A percentile compares a stretch with the other conserved stretches of the same genome.
Conservation (phyloP, 2,329 filamentous ascomycete species). For the Beauveria brongniartii region DNA sequence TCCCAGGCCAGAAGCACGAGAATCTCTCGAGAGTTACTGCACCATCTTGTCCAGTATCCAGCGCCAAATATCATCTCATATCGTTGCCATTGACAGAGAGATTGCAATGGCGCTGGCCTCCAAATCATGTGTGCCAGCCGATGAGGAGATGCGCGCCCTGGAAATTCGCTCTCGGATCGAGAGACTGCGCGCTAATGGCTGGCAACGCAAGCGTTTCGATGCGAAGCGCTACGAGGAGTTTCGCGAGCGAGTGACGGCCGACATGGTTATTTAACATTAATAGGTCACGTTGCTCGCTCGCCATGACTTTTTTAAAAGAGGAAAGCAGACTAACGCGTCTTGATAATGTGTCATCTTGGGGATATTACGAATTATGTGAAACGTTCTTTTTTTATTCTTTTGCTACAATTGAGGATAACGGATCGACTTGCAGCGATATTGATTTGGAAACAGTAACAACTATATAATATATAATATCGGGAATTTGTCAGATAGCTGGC, state of each 20-base stretch:
- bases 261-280: conserved; percentile 26
- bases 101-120: conserved; percentile 21
- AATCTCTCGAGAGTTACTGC: conserved; percentile 41
- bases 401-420: background rate
- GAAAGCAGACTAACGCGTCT: background rate
- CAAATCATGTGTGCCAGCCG: conserved; percentile 15
- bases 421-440: background rate
- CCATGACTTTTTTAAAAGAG: background rate
- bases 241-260: conserved; percentile 42
- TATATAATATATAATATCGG: conserved; percentile 8
- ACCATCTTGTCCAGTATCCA: conserved; percentile 39
- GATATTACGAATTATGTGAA: background rate
- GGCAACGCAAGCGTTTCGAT: conserved; percentile 50
- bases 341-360: background rate
- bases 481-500: background rate
- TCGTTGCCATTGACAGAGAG: conserved; percentile 36
- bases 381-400: background rate
- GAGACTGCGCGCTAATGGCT: conserved; percentile 44
- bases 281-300: background rate
- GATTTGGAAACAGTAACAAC: background rate
- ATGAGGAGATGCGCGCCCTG: conserved; percentile 28
- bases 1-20: conserved; percentile 29
- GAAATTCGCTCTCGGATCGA: conserved; percentile 46
- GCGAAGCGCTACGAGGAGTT: conserved; percentile 43
- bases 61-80: conserved; percentile 40